Percentiles rank a stretch among this genome's conserved stretches.
These are phyloP conservation scores for Solanum clarkiae DNA, from an alignment of 257 asterid genomes.

Conservation along the genomic window DNA sequence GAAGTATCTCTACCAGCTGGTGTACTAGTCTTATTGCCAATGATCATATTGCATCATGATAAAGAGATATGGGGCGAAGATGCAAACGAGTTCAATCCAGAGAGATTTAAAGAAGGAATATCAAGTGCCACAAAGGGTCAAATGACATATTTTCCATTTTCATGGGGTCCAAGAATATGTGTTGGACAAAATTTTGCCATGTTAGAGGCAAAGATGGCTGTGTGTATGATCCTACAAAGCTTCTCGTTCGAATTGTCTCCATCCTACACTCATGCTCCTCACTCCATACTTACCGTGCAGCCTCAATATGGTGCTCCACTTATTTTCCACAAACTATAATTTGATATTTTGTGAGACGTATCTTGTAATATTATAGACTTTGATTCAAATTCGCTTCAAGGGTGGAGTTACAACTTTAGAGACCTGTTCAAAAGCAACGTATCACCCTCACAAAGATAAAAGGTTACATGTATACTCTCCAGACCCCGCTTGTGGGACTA, in stretches of 20 bases:
- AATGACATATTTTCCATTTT: conserved; percentile 8
- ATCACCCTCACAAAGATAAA: not conserved
- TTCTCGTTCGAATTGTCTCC: conserved; percentile 19
- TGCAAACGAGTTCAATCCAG: not conserved
- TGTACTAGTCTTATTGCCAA: not conserved
- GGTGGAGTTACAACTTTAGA: not conserved
- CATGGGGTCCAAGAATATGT: conserved; percentile 29
- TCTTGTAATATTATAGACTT: not conserved
- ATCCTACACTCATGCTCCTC: conserved; percentile 25
- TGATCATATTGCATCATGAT: not conserved
- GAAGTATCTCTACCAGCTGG: not conserved
- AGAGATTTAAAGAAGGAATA: not conserved
- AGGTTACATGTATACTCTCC: too few relatives aligned
- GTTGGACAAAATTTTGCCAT: conserved; percentile 23
- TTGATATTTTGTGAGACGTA: not conserved
- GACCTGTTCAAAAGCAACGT: not conserved
- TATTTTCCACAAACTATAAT: conserved; percentile 7
- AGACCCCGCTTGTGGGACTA: not conserved
- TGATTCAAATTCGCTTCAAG: not conserved
- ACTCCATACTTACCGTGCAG: not conserved
- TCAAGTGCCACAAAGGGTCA: not conserved
- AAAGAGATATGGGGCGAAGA: not conserved
- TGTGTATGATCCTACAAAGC: conserved; percentile 23
- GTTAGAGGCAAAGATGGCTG: conserved; percentile 19
- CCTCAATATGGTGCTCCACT: conserved; percentile 23